Conservation (phyloP, 352 stramenopile genomes). For the Globisporangium irregulare region DNA sequence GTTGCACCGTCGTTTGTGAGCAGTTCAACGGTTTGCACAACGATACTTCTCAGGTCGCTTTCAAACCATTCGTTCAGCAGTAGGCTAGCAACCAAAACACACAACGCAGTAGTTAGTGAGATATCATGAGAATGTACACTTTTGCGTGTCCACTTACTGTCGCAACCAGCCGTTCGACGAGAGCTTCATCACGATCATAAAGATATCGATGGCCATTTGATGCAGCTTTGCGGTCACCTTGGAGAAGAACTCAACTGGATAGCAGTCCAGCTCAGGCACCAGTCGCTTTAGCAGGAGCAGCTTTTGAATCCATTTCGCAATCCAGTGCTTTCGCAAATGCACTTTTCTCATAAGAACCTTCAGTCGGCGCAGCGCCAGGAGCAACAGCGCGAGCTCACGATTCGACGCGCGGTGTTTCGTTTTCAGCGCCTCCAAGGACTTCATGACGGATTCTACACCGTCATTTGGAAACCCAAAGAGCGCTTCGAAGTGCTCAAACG, state of each 20-base stretch:
- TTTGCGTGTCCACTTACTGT: slow-evolving; percentile 7
- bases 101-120: background rate
- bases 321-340: slow-evolving; percentile 22
- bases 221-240: slow-evolving; percentile 21
- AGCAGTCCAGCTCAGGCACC: slow-evolving; percentile 51
- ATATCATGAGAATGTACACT: background rate
- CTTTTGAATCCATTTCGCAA: slow-evolving; percentile 16
- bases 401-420: slow-evolving; percentile 31
- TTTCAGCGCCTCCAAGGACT: slow-evolving; percentile 27
- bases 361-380: slow-evolving; percentile 36
- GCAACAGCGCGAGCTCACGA: slow-evolving; percentile 45
- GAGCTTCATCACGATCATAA: slow-evolving; percentile 2
- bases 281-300: slow-evolving; percentile 32
- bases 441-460: slow-evolving; percentile 6
- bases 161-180: slow-evolving; percentile 13
- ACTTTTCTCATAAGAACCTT: slow-evolving; percentile 15
- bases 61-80: slow-evolving; percentile 27
- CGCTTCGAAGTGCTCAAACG: slow-evolving; percentile 8
- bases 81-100: slow-evolving; percentile 13
- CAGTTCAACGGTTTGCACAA: slow-evolving; percentile 10
- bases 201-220: slow-evolving; percentile 2
- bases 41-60: slow-evolving; percentile 16
- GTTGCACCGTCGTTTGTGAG: slow-evolving; percentile 19
- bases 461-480: slow-evolving; percentile 13
- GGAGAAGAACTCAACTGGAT: slow-evolving; percentile 23